Evolutionary conservation across 768 basidiomycete species (phyloP).

Genomic region (Harrya chromipes): DNA sequence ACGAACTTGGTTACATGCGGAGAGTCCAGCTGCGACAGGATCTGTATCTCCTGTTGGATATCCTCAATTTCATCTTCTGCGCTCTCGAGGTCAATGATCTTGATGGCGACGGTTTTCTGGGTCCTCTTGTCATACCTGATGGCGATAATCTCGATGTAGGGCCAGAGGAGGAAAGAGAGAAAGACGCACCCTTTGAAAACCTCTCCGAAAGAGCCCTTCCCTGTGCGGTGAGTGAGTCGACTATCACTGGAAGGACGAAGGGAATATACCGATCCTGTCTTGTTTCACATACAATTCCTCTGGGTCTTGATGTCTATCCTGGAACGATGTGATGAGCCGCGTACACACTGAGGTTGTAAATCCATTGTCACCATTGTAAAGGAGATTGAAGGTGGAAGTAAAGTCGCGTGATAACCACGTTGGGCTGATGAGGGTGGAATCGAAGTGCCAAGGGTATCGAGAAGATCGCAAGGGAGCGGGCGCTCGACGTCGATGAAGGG

Average conservation of each 20-base stretch:
- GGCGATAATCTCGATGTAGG: background rate
- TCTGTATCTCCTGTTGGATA: slow-evolving; percentile 98
- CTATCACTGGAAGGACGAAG: slow-evolving; percentile 8
- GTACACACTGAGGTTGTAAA: background rate
- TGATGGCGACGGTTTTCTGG: slow-evolving; percentile 97
- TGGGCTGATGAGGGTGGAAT: background rate
- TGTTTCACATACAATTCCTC: slow-evolving; percentile 97
- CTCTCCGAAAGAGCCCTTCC: slow-evolving; percentile 98
- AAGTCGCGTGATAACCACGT: slow-evolving; percentile 15
- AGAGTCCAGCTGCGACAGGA: slow-evolving; percentile 93
- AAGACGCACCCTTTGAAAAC: slow-evolving; percentile 90
- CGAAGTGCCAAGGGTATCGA: slow-evolving; percentile 5
- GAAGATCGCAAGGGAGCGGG: background rate
- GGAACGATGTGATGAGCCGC: slow-evolving; percentile 11
- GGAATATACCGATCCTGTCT: slow-evolving; percentile 83
- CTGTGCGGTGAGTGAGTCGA: slow-evolving; percentile 40
- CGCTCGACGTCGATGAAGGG: slow-evolving; percentile 7
- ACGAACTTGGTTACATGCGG: slow-evolving; percentile 92
- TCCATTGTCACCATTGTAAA: slow-evolving; percentile 21
- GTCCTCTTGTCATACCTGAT: slow-evolving; percentile 90
- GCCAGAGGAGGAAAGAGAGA: slow-evolving; percentile 9
- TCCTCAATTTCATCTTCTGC: slow-evolving; percentile 99
- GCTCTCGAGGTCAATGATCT: slow-evolving; percentile 98
- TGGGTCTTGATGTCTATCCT: slow-evolving; percentile 84
- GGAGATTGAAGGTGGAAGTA: background rate